phyloP scores from a whole-genome alignment of 257 asterid species.

The Primulina huaijiensis region DNA sequence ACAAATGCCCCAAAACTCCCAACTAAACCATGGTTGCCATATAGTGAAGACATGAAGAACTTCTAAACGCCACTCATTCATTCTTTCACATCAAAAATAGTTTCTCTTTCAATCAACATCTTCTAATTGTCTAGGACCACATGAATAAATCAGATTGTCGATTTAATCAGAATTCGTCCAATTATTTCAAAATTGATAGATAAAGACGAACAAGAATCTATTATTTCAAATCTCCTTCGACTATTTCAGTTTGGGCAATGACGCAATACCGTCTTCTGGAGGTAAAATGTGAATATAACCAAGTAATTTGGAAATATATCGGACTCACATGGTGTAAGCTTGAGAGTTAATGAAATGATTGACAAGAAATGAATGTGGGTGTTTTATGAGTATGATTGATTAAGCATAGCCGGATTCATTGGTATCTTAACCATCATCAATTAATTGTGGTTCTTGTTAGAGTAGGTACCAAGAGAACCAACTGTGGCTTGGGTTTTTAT shows the following conservation, averaged over 20 bases:
- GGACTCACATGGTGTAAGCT: slow-evolving; percentile 24
- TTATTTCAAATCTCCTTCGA: background rate
- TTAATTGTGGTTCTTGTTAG: background rate
- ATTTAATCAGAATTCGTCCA: background rate
- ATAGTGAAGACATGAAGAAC: background rate
- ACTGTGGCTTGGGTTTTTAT: too few relatives aligned
- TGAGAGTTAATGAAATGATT: slow-evolving; percentile 21
- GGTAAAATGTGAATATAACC: background rate
- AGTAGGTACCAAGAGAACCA: too few relatives aligned
- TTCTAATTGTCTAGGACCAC: background rate
- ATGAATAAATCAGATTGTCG: too few relatives aligned
- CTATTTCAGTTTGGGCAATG: background rate
- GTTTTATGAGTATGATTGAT: background rate
- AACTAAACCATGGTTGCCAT: background rate
- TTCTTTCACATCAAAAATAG: background rate
- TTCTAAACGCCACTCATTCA: background rate
- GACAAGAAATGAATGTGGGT: slow-evolving; percentile 14
- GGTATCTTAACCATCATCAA: background rate
- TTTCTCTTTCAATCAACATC: background rate
- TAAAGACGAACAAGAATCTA: background rate
- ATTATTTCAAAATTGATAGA: background rate
- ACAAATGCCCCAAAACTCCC: background rate
- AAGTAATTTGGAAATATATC: background rate
- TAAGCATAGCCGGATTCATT: background rate
- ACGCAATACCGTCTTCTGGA: background rate